Conservation (phyloP, 148 eudicot genomes). For the Linanthus parryae region DNA sequence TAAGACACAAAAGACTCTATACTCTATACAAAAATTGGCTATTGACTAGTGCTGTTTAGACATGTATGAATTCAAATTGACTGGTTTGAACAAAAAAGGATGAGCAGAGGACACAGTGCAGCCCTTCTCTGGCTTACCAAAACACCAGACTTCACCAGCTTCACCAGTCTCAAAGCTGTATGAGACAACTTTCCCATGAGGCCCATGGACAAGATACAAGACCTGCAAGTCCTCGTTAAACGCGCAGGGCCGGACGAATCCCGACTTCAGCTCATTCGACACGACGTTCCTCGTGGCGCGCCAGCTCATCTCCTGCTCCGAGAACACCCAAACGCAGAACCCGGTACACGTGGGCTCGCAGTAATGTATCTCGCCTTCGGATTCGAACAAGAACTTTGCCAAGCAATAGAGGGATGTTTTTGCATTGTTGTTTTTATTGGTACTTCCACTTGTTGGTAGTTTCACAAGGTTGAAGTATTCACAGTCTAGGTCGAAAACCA, state of each 20-base stretch:
- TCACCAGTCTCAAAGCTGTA: slow-evolving; percentile 13
- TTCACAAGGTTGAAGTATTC: slow-evolving; percentile 6
- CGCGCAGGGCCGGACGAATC: slow-evolving; percentile 4
- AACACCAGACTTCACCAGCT: slow-evolving; percentile 4
- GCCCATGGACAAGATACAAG: slow-evolving; percentile 4
- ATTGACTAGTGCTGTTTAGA: too few species aligned
- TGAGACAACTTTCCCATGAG: not conserved
- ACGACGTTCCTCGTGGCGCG: not conserved
- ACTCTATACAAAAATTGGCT: too few species aligned
- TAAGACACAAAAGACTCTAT: too few species aligned
- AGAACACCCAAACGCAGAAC: not conserved
- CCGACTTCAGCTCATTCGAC: not conserved
- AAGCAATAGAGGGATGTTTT: too few species aligned
- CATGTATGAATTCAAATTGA: too few species aligned
- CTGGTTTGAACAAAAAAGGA: too few species aligned
- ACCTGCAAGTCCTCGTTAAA: slow-evolving; percentile 16
- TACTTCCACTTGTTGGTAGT: slow-evolving; percentile 9
- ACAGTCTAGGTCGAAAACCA: slow-evolving; percentile 9
- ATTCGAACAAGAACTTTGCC: not conserved
- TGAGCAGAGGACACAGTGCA: not conserved
- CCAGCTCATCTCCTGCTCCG: not conserved
- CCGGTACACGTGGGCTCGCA: not conserved
- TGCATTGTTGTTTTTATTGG: too few species aligned
- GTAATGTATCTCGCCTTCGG: slow-evolving; percentile 1
- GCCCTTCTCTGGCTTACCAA: slow-evolving; percentile 1